Evolutionary conservation across 108 stramenopile genomes (phyloP), one percentile per base, ranked within the genome.

Genomic region (Skeletonema potamos): DNA sequence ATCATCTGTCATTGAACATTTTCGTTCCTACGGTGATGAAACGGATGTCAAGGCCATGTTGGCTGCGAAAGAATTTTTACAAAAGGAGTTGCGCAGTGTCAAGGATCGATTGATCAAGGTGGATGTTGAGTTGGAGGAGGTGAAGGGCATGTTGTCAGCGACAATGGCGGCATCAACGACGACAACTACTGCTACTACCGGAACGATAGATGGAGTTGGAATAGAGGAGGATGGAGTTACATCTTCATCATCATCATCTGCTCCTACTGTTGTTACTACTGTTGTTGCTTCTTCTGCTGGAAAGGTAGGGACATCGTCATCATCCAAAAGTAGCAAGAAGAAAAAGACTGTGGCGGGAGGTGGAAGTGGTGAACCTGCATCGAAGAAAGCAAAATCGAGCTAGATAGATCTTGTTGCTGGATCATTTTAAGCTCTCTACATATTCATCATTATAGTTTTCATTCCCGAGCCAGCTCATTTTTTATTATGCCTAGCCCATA

Each of bases 11-110:
- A 68, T 82, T 27, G 80, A 79, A 39, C 66, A 68, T 64, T 86
- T 89, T 62, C 41, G 76, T 13, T 60, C 61, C 6, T 95, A 84
- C 44, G 75, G 76, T 10, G 94, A 95, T 68, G 72, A 86, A 66
- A 78, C 82, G 13, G 86, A 87, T 39, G 84, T 86, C 12, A 66
- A 86, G 60, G 43, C 59, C 1, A 70, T 95, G 73, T 18, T 91
- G 13, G 86, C 67, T 24, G 91, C 91, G 11, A 79, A 87, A 61
- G 72, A 82, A 43, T 90, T 92, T 73, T 58, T 95, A 8, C 56
- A 90, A 54, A 74, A 75, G 7, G 89, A 95, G 62, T 67, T 95
- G 37, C 37, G 48, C 27, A 58, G 65, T n/a, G 87, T 86, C 41
- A 90, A 87, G 61, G 74, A 92, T 76, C 84, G 89, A n/a, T 68